Evolutionary conservation across 441 rosid genomes (phyloP).

Genomic region (Manihot esculenta): DNA sequence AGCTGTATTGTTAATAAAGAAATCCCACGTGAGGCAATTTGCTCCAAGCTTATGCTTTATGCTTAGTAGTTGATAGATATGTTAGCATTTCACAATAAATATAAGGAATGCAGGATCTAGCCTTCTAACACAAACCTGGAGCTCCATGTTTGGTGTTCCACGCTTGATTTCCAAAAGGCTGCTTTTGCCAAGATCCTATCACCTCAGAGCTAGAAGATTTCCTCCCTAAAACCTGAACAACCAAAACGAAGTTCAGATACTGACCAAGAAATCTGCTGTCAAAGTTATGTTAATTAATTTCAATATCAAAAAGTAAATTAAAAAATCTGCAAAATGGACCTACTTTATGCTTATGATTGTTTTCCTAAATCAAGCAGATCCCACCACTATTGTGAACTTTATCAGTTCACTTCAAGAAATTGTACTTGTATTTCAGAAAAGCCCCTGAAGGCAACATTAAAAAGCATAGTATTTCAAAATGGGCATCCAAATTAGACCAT

Average conservation of each 20-base stretch:
- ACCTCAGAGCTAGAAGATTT: constrained; percentile 41
- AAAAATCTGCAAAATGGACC: background rate
- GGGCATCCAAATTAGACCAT: background rate
- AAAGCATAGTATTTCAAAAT: background rate
- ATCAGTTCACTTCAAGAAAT: background rate
- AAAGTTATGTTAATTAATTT: background rate
- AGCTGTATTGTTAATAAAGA: constrained; percentile 25
- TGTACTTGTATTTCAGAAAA: background rate
- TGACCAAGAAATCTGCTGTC: background rate
- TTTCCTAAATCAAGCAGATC: background rate
- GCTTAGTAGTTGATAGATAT: background rate
- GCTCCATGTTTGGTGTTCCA: constrained; percentile 49
- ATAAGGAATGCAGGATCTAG: background rate
- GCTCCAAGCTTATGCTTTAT: background rate
- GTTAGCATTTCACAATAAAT: background rate
- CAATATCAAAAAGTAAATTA: background rate
- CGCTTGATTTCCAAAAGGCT: constrained; percentile 36
- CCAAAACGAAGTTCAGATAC: constrained; percentile 6
- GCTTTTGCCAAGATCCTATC: constrained; percentile 46
- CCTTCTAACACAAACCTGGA: constrained; percentile 35
- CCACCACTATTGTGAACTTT: background rate
- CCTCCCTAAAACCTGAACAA: constrained; percentile 49
- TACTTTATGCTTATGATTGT: background rate
- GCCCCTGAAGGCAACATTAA: background rate
- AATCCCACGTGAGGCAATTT: constrained; percentile 5